These are phyloP conservation scores for Penicillium paneum DNA, from an alignment of 2,329 filamentous ascomycete species.

Conservation along the genomic window DNA sequence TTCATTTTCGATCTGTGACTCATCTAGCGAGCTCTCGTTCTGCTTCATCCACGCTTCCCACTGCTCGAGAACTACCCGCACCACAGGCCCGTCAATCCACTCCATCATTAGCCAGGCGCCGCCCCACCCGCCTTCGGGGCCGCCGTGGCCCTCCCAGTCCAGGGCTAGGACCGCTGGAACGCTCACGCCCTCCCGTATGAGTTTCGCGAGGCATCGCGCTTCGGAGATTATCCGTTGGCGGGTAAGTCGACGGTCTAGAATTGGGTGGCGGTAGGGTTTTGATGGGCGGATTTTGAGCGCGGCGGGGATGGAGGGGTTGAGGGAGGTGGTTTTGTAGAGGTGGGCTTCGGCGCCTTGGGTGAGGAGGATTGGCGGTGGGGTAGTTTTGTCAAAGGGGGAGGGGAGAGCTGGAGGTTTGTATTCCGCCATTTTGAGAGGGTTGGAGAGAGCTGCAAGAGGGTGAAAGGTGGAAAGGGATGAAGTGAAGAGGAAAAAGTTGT, in stretches of 20 bases:
- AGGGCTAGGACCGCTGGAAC: slow-evolving; percentile 78
- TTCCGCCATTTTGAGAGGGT: slow-evolving; percentile 16
- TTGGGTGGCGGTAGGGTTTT: slow-evolving; percentile 88
- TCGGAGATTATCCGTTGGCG: slow-evolving; percentile 84
- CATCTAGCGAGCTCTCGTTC: slow-evolving; percentile 31
- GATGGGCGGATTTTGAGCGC: slow-evolving; percentile 88
- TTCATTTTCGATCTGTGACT: slow-evolving; percentile 35
- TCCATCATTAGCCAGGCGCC: slow-evolving; percentile 77
- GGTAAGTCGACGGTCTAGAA: slow-evolving; percentile 82
- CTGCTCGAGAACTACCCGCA: slow-evolving; percentile 66
- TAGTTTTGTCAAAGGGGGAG: slow-evolving; percentile 61
- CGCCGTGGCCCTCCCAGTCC: slow-evolving; percentile 61
- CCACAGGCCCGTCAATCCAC: slow-evolving; percentile 73
- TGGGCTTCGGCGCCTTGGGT: slow-evolving; percentile 95
- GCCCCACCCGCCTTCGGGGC: slow-evolving; percentile 53
- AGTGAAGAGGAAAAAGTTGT: slow-evolving; percentile 7
- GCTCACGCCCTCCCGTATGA: slow-evolving; percentile 70
- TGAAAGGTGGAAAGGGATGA: not conserved
- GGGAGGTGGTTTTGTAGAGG: slow-evolving; percentile 82
- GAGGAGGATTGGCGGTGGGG: slow-evolving; percentile 65
- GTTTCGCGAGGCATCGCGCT: slow-evolving; percentile 77
- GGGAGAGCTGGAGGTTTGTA: slow-evolving; percentile 52
- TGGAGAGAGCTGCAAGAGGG: not conserved
- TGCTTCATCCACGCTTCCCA: slow-evolving; percentile 56
- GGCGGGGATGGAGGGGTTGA: slow-evolving; percentile 63